A percentile compares a stretch with the other conserved stretches of the same genome.
Evolutionary conservation across 345 rosid genomes (phyloP).

Genomic region (Bruguiera gymnorhiza): DNA sequence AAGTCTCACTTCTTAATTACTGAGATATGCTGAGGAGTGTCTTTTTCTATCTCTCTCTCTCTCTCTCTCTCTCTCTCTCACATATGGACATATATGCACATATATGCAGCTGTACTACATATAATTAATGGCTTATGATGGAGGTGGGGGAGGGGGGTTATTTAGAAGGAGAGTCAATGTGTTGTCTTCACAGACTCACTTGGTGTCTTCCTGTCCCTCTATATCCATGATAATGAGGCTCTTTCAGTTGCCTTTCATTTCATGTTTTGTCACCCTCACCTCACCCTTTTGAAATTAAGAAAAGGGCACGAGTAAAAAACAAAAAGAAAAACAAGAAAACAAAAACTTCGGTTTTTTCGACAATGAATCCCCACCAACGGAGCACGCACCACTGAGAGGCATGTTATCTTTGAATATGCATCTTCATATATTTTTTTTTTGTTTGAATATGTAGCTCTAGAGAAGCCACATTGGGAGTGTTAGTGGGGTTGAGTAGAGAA

Average conservation of each 20-base stretch:
- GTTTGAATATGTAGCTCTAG: no score
- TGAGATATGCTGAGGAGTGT: no score
- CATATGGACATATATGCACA: neutral
- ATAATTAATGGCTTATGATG: constrained; percentile 39
- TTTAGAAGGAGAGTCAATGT: constrained; percentile 31
- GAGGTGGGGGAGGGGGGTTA: neutral
- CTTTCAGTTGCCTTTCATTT: neutral
- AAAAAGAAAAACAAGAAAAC: neutral
- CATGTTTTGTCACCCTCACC: neutral
- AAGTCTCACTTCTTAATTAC: no score
- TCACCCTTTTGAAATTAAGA: constrained; percentile 1
- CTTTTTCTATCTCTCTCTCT: no score
- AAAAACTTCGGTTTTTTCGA: constrained; percentile 1
- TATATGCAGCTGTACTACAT: constrained; percentile 7
- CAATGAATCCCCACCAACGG: constrained; percentile 28
- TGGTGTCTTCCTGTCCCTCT: constrained; percentile 56
- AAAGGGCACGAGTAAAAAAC: neutral
- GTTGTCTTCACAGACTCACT: constrained; percentile 38
- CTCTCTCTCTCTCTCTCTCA: constrained; percentile 9
- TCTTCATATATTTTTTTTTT: no score
- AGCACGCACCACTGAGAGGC: constrained; percentile 19
- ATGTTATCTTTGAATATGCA: constrained; percentile 3
- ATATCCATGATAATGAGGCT: constrained; percentile 16
- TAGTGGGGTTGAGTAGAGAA: constrained; percentile 15
- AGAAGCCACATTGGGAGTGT: neutral